Base-by-base conservation (phyloP, 805 yeast species). In the Candida maesae region DNA sequence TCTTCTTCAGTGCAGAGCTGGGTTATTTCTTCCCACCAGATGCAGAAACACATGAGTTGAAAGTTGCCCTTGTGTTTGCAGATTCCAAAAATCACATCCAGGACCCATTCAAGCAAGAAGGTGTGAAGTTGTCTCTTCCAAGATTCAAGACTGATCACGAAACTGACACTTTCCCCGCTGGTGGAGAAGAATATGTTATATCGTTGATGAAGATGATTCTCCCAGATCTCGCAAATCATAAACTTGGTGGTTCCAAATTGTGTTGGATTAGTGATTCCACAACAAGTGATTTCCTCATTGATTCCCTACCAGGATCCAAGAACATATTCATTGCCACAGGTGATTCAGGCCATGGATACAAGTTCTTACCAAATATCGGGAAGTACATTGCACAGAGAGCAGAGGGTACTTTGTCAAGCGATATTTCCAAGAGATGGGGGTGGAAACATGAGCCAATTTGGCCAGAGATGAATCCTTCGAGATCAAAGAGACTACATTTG, bases 21-120 rank as follows among this genome's bases (percentile, higher is more conserved):
- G 76, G 76, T 0, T 72, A 70, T 42, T 69, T 67, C 52, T 72
- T 72, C 56, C 74, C 76, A 5, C 76, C 77, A 11, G 75, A 71
- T 46, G 49, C 55, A 7, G 59, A 58, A 2, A 58, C 65, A 1
- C 61, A 54, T 23, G 42, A 46, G n/a, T 41, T 67, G 43, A 72
- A 72, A 46, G 52, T 72, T 24, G 71, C 68, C 1, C 46, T 65
- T 33, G 51, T 58, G 1, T 53, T 47, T 26, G 34, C 44, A 6
- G 64, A 65, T 42, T 58, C 64, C 6, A 46, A 50, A 27, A 55
- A 65, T 42, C 44, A 45, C 10, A 38, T 52, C 3, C 23, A 38
- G 3, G 56, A 45, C 39, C 56, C 49, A 26, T 53, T 39, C 42
- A 49, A 36, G 18, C 10, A 12, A n/a, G n/a, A n/a, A n/a, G n/a